Percentiles rank a stretch among this genome's conserved stretches.
phyloP scores from a whole-genome alignment of 495 filamentous ascomycete genomes.

The Clavariopsis aquatica region DNA sequence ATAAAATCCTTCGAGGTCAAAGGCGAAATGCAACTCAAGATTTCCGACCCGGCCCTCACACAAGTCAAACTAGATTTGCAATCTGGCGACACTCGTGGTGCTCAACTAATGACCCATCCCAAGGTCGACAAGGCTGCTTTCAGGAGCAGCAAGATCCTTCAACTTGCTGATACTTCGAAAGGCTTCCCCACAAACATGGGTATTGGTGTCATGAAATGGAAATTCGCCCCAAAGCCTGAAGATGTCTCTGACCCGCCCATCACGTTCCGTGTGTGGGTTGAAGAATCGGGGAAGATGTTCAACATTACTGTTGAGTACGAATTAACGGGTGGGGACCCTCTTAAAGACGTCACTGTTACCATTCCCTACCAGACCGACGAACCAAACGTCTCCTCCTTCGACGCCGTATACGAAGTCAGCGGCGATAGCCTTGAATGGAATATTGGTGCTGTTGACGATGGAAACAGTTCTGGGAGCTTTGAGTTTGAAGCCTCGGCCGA shows the following conservation, averaged over 20 bases:
- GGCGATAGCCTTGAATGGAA: conserved; percentile 94
- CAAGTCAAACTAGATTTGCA: conserved; percentile 82
- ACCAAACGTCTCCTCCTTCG: conserved; percentile 85
- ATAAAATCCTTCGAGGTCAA: conserved; percentile 82
- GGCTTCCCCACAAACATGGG: conserved; percentile 90
- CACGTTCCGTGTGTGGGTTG: conserved; percentile 93
- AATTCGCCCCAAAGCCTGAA: conserved; percentile 70
- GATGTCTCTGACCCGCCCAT: conserved; percentile 75
- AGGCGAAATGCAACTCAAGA: conserved; percentile 85
- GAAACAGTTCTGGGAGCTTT: conserved; percentile 79
- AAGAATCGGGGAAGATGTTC: conserved; percentile 72
- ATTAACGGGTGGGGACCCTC: conserved; percentile 69
- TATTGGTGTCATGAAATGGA: conserved; percentile 87
- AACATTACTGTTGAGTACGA: conserved; percentile 94
- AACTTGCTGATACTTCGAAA: conserved; percentile 78
- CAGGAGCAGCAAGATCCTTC: conserved; percentile 73
- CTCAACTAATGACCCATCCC: conserved; percentile 88
- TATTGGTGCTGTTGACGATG: conserved; percentile 77
- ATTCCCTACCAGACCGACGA: conserved; percentile 84
- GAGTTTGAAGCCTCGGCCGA: conserved; percentile 89
- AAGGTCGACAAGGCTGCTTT: conserved; percentile 90
- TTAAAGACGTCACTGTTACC: conserved; percentile 81
- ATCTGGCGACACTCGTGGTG: conserved; percentile 71
- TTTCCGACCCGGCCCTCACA: conserved; percentile 81
- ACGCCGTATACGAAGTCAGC: conserved; percentile 89